A percentile compares a stretch with the other conserved stretches of the same genome.
These are phyloP conservation scores for Calycina herbarum DNA, from an alignment of 2,329 filamentous ascomycete genomes.

Conservation along the genomic window DNA sequence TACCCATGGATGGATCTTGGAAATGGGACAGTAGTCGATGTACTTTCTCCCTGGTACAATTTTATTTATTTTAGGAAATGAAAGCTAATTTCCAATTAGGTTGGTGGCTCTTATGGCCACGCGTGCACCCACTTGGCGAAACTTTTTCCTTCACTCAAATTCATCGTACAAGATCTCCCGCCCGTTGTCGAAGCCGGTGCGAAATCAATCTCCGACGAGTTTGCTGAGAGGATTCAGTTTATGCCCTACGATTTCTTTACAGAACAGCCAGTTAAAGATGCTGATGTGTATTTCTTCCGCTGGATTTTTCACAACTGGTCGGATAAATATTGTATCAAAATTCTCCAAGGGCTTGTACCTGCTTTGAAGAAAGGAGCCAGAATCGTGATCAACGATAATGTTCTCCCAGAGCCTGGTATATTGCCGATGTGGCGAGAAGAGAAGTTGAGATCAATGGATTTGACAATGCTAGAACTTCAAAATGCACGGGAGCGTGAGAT, in stretches of 20 bases:
- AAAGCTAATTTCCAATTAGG: constrained; percentile 12
- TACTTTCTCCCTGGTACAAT: not conserved
- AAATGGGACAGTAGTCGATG: constrained; percentile 20
- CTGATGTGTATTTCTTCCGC: constrained; percentile 47
- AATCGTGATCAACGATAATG: constrained; percentile 31
- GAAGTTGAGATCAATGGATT: constrained; percentile 28
- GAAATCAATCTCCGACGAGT: constrained; percentile 12
- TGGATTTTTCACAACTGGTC: constrained; percentile 51
- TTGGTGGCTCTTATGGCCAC: constrained; percentile 33
- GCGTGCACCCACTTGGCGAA: constrained; percentile 28
- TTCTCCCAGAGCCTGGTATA: constrained; percentile 10
- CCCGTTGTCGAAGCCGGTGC: constrained; percentile 32
- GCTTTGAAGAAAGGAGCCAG: constrained; percentile 43
- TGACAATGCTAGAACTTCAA: constrained; percentile 38
- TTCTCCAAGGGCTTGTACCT: constrained; percentile 41
- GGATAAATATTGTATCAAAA: constrained; percentile 41
- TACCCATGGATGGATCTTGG: constrained; percentile 20
- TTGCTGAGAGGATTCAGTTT: constrained; percentile 30
- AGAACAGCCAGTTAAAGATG: constrained; percentile 25
- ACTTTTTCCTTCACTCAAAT: constrained; percentile 29
- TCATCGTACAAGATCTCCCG: constrained; percentile 40
- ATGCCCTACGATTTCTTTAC: constrained; percentile 47
- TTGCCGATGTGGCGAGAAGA: constrained; percentile 10
- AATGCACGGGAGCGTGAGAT: constrained; percentile 39
- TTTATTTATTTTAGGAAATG: not conserved